Evolutionary conservation across 2,329 filamentous ascomycete genomes (phyloP).

Genomic region (Exophiala sideris): DNA sequence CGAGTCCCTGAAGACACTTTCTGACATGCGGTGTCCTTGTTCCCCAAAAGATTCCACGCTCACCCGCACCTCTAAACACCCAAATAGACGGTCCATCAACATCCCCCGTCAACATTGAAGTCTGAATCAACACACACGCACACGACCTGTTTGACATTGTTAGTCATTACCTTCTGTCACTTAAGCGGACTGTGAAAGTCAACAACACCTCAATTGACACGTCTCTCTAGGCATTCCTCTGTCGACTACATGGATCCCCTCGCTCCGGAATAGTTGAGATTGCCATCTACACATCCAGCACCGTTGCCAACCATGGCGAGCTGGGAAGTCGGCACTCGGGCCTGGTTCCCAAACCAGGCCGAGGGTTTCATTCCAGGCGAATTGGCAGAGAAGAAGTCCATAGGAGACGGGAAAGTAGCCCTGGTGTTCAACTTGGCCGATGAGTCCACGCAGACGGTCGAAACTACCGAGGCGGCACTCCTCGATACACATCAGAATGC

Average conservation of each 20-base stretch:
- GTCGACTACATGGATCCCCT: slow-evolving; percentile 23
- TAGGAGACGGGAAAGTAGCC: slow-evolving; percentile 75
- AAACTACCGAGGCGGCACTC: slow-evolving; percentile 73
- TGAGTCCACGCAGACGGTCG: slow-evolving; percentile 75
- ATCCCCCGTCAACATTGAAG: not conserved
- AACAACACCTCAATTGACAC: slow-evolving; percentile 17
- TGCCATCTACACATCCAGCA: slow-evolving; percentile 27
- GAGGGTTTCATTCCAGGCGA: slow-evolving; percentile 98
- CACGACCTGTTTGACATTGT: not conserved
- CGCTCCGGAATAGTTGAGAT: slow-evolving; percentile 20
- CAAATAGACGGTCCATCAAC: slow-evolving; percentile 4
- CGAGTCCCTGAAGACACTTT: slow-evolving; percentile 1
- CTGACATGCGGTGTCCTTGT: not conserved
- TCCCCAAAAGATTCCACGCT: not conserved
- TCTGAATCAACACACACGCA: no score
- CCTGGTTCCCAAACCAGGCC: slow-evolving; percentile 93
- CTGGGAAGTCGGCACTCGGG: slow-evolving; percentile 84
- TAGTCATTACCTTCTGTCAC: slow-evolving; percentile 7
- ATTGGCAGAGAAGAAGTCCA: slow-evolving; percentile 76
- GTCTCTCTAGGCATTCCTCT: slow-evolving; percentile 14
- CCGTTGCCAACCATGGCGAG: slow-evolving; percentile 82
- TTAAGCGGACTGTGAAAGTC: not conserved
- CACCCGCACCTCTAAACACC: not conserved
- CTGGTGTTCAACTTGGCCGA: slow-evolving; percentile 79
- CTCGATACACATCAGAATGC: slow-evolving; percentile 64